Conservation (phyloP, 306 rosid genomes). For the Pterocarpus santalinus region DNA sequence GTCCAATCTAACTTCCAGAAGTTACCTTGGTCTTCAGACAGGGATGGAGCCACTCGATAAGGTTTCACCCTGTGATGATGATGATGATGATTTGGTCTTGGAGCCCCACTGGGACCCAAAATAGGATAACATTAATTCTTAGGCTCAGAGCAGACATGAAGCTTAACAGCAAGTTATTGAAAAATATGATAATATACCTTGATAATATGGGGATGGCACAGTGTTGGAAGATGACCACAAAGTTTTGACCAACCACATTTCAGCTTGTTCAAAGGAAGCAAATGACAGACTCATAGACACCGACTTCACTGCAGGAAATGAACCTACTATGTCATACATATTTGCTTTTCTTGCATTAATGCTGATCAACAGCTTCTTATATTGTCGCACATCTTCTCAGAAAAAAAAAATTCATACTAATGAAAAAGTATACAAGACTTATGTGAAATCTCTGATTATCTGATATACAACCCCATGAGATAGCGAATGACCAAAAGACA, state of each 20-base stretch:
- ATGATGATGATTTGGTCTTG: slow-evolving; percentile 53
- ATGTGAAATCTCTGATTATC: slow-evolving; percentile 11
- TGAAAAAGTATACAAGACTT: background rate
- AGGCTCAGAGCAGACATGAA: background rate
- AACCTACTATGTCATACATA: background rate
- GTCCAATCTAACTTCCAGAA: slow-evolving; percentile 28
- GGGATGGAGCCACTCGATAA: slow-evolving; percentile 69
- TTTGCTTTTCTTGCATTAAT: slow-evolving; percentile 5
- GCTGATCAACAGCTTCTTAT: background rate
- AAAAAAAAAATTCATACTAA: background rate
- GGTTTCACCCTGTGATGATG: slow-evolving; percentile 63
- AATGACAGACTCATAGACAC: slow-evolving; percentile 59
- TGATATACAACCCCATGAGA: slow-evolving; percentile 16
- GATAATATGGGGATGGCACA: slow-evolving; percentile 63
- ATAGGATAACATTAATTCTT: slow-evolving; percentile 37
- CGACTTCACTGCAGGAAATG: slow-evolving; percentile 68
- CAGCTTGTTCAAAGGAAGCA: slow-evolving; percentile 57
- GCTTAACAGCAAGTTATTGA: slow-evolving; percentile 23
- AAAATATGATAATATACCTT: slow-evolving; percentile 52
- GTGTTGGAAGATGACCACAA: slow-evolving; percentile 62
- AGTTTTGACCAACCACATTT: slow-evolving; percentile 54
- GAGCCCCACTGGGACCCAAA: slow-evolving; percentile 63
- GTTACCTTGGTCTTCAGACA: slow-evolving; percentile 76
- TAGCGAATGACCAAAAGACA: background rate
- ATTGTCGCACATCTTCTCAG: slow-evolving; percentile 14